phyloP scores from a whole-genome alignment of 2,329 filamentous ascomycete species.

The Eurotiales sp. region DNA sequence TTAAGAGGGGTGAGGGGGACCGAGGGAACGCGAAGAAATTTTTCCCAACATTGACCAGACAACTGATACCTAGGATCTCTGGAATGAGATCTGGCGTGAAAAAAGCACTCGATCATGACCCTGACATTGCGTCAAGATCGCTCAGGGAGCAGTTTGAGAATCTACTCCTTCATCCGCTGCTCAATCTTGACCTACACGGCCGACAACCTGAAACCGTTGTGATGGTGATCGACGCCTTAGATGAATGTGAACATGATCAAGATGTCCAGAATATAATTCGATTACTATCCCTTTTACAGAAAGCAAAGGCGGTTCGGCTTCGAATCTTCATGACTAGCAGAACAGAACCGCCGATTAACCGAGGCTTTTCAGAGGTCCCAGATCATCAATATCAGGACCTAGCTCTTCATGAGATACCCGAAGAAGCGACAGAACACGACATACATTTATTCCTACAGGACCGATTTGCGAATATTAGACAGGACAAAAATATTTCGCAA shows the following conservation, averaged over 20 bases:
- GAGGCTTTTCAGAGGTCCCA: not conserved
- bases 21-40: constrained; percentile 34
- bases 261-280: not conserved
- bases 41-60: constrained; percentile 33
- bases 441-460: not conserved
- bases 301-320: not conserved
- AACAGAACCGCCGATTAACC: not conserved
- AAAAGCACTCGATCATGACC: constrained; percentile 21
- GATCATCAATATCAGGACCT: not conserved
- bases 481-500: constrained; percentile 9
- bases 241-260: not conserved
- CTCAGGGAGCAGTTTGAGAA: constrained; percentile 26
- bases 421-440: not conserved
- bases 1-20: constrained; percentile 32
- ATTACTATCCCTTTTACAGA: not conserved
- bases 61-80: constrained; percentile 30
- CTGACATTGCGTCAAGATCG: constrained; percentile 19
- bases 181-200: not conserved
- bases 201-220: not conserved
- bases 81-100: constrained; percentile 19
- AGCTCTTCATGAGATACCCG: not conserved
- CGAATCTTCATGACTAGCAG: constrained; percentile 5
- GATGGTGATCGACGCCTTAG: constrained; percentile 4
- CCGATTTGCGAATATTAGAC: not conserved
- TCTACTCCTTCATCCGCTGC: constrained; percentile 24